Base-by-base conservation (phyloP, 768 basidiomycete species). In the Panaeolus papilionaceus region DNA sequence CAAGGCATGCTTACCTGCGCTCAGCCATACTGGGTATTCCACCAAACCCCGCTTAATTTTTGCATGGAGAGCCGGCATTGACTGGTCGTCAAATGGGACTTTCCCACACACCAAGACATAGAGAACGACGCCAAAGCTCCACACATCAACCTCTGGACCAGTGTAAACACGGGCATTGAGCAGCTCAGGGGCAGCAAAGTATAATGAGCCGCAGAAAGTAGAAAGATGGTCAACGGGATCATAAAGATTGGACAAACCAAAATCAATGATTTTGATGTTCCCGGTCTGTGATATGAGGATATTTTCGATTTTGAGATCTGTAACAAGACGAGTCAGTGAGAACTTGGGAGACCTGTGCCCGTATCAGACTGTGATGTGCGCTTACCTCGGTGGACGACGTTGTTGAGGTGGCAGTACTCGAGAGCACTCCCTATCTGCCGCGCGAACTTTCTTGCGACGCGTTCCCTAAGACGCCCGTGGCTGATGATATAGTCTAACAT, bases 401-500 rank as follows among this genome's bases (percentile, higher is more conserved):
- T 98, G 78, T 99, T 99, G 74, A 90, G 88, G 81, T 99, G 98
- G 77, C 96, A 97, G 79, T 99, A 99, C 76, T 97, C 93, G 26
- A 99, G 83, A 1, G 98, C 98, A 73, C 92, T 94, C 40, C 94
- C 96, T 69, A 99, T 99, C 79, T 99, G 98, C 38, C 98, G 82
- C 4, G 98, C 96, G 80, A 99, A 99, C 83, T 98, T 99, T 72
- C 98, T 85, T 23, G 98, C 98, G 45, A 96, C 95, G 66, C 97
- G 88, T 79, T 99, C 98, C 58, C 98, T 86, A 67, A 99, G 86
- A 39, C 98, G 87, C 18, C 98, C 98, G 74, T 99, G 98, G 73
- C 93, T 93, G 81, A 99, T 99, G 82, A 99, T 99, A 78, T 97
- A 99, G 86, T 99, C 98, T 71, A 99, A 89, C 95, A 99, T 96